Evolutionary conservation across 2,329 filamentous ascomycete species (phyloP).

Genomic region (Rosellinia necatrix): DNA sequence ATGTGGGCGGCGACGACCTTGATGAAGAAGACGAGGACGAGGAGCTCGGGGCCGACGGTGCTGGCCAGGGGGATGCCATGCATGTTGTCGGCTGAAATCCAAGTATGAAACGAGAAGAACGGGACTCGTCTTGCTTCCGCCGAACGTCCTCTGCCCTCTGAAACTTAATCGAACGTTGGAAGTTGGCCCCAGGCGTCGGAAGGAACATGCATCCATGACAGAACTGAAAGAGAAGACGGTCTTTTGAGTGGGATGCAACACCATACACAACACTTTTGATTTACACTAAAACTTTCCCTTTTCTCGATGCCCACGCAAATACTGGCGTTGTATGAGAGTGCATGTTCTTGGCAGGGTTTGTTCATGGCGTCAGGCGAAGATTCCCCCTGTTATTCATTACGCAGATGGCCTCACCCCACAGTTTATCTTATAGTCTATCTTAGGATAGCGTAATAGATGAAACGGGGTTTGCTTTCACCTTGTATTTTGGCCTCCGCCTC

Average conservation of each 20-base stretch:
- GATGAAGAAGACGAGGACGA: conserved; percentile 61
- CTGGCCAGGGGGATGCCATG: conserved; percentile 37
- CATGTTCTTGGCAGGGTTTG: conserved; percentile 22
- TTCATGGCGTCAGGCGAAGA: conserved; percentile 31
- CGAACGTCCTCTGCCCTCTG: background rate
- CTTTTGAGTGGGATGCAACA: background rate
- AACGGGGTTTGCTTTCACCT: background rate
- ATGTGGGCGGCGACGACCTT: conserved; percentile 61
- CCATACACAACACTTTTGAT: background rate
- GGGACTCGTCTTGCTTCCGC: background rate
- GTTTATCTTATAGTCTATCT: conserved; percentile 5
- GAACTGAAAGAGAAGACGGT: background rate
- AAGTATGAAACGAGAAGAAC: background rate
- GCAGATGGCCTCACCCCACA: background rate
- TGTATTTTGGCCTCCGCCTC: background rate
- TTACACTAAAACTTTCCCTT: background rate
- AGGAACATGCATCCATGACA: background rate
- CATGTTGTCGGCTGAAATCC: conserved; percentile 35
- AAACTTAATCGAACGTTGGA: background rate
- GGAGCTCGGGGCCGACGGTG: conserved; percentile 43
- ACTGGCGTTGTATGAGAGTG: conserved; percentile 33
- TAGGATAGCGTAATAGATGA: conserved; percentile 18
- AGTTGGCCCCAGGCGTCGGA: background rate
- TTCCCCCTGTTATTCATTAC: conserved; percentile 23
- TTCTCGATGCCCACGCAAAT: background rate